Conservation (phyloP, 208 protist species). For the Crithidia fasciculata region DNA sequence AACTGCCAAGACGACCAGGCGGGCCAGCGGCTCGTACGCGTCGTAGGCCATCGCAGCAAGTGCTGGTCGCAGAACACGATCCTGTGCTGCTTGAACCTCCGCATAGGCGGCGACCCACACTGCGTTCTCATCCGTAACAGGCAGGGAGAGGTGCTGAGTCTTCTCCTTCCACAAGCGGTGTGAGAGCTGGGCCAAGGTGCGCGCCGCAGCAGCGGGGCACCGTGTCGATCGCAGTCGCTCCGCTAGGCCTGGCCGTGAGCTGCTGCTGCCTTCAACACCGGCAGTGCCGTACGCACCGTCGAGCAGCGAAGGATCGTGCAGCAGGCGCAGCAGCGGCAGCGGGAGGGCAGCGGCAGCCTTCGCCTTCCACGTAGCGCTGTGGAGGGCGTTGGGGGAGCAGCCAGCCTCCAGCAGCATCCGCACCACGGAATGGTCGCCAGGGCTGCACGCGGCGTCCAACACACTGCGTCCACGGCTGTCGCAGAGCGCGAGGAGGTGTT, state of each 20-base stretch:
- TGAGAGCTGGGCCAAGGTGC: conserved; percentile 40
- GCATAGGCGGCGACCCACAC: conserved; percentile 17
- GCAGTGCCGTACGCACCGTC: conserved; percentile 6
- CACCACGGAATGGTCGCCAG: conserved; percentile 11
- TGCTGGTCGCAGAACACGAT: conserved; percentile 58
- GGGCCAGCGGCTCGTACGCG: conserved; percentile 45
- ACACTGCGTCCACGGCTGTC: conserved; percentile 12
- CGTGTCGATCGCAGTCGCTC: conserved; percentile 28
- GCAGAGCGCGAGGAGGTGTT: not conserved
- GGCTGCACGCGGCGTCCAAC: conserved; percentile 27
- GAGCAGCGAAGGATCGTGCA: conserved; percentile 29
- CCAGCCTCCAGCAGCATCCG: conserved; percentile 24
- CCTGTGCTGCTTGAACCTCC: conserved; percentile 35
- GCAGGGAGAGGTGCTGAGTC: not conserved
- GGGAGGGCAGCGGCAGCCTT: conserved; percentile 10
- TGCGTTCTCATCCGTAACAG: not conserved
- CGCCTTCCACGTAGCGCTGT: not conserved
- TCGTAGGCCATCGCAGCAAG: conserved; percentile 69
- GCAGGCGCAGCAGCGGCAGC: conserved; percentile 23
- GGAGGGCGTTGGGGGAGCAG: conserved; percentile 22
- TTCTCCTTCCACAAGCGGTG: conserved; percentile 53
- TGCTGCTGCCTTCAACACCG: not conserved
- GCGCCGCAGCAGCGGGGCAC: conserved; percentile 35
- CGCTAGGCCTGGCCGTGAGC: conserved; percentile 10
- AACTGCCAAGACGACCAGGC: conserved; percentile 42